These are phyloP conservation scores for Sporisorium iseilematis-ciliati DNA, from an alignment of 1,284 basidiomycete genomes.

Conservation along the genomic window DNA sequence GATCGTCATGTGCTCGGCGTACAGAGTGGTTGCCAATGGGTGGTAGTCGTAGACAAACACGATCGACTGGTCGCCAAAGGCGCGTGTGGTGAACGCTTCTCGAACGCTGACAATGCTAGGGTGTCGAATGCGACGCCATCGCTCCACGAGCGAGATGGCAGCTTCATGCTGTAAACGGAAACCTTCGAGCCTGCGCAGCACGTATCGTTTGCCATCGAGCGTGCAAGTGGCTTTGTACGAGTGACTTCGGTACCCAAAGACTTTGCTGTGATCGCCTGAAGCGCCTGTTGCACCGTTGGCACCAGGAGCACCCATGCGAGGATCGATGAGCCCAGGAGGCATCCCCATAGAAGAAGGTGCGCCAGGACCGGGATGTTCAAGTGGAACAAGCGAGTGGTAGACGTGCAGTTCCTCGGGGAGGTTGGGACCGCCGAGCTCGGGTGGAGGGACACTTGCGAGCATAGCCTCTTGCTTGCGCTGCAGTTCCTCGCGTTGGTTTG, in stretches of 20 bases:
- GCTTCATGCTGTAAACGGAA: constrained; percentile 79
- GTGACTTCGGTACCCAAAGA: constrained; percentile 77
- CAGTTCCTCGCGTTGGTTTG: constrained; percentile 81
- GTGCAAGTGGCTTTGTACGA: constrained; percentile 85
- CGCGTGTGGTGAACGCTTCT: constrained; percentile 95
- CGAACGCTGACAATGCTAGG: constrained; percentile 86
- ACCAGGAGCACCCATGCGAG: constrained; percentile 56
- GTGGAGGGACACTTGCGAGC: constrained; percentile 71
- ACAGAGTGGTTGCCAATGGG: constrained; percentile 85
- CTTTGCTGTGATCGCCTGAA: constrained; percentile 62
- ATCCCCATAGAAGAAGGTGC: constrained; percentile 35
- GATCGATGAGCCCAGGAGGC: constrained; percentile 53
- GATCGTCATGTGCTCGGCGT: constrained; percentile 75
- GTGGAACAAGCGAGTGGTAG: constrained; percentile 86
- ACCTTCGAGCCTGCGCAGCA: constrained; percentile 86
- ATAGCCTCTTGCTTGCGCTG: constrained; percentile 84
- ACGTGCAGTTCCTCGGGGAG: constrained; percentile 90
- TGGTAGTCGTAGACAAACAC: constrained; percentile 94
- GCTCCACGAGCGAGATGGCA: constrained; percentile 85
- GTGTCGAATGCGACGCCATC: constrained; percentile 88
- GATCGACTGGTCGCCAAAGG: constrained; percentile 87
- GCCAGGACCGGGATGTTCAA: constrained; percentile 73
- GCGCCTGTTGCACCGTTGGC: constrained; percentile 56
- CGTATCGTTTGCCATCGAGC: constrained; percentile 83
- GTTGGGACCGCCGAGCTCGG: constrained; percentile 72